A percentile compares a stretch with the other conserved stretches of the same genome.
Evolutionary conservation across 2,329 filamentous ascomycete species (phyloP).

Genomic region (Exophiala aquamarina): DNA sequence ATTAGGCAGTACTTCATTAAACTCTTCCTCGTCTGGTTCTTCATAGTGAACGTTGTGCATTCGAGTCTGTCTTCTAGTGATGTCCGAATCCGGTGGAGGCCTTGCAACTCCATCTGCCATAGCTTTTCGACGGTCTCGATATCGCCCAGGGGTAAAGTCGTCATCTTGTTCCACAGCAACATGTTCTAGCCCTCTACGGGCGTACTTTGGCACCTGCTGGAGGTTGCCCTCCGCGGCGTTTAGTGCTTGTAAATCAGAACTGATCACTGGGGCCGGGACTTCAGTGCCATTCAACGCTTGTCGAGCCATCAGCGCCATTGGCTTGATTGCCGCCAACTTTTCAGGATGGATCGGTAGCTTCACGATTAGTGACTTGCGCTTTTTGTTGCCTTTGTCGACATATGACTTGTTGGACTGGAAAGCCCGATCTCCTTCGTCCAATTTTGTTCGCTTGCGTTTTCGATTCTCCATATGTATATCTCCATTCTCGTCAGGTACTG

Average conservation of each 20-base stretch:
- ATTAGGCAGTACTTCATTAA: constrained; percentile 18
- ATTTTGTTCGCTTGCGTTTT: constrained; percentile 29
- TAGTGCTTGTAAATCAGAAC: constrained; percentile 29
- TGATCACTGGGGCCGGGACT: constrained; percentile 24
- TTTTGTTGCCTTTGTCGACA: constrained; percentile 12
- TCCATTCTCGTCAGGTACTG: constrained; percentile 10
- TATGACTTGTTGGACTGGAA: constrained; percentile 17
- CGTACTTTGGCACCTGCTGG: constrained; percentile 19
- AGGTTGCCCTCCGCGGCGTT: constrained; percentile 30
- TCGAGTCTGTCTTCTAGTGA: constrained; percentile 23
- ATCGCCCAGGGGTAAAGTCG: constrained; percentile 27
- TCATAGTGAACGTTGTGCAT: constrained; percentile 25
- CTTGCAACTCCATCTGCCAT: constrained; percentile 13
- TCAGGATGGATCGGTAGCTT: constrained; percentile 27
- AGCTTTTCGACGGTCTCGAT: constrained; percentile 24
- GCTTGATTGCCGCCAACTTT: constrained; percentile 25
- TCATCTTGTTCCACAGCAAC: constrained; percentile 28
- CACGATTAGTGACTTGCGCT: constrained; percentile 28
- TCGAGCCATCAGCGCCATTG: constrained; percentile 13
- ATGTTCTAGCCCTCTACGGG: constrained; percentile 15
- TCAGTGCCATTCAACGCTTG: constrained; percentile 20
- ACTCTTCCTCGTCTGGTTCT: constrained; percentile 28
- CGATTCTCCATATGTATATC: constrained; percentile 27
- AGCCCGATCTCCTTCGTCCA: constrained; percentile 27
- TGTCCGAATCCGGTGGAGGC: constrained; percentile 16